Conservation (phyloP, 192 early-diverging fungal genomes). For the Pilobolus umbonatus region DNA sequence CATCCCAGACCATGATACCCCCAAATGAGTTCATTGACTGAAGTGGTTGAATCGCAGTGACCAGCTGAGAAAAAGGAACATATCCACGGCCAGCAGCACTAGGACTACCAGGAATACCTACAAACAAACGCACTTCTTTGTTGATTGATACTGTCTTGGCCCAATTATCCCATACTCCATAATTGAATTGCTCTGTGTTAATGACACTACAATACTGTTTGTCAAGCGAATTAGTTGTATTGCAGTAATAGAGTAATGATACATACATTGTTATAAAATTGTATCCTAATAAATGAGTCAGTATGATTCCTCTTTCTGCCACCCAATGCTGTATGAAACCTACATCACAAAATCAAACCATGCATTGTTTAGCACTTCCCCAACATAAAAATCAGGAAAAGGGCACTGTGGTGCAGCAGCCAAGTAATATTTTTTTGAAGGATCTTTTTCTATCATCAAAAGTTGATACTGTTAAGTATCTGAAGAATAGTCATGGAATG, state of each 20-base stretch:
- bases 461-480: no score
- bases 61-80: conserved; percentile 37
- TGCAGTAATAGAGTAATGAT: no score
- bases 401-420: conserved; percentile 69
- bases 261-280: conserved; percentile 70
- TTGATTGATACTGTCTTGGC: conserved; percentile 54
- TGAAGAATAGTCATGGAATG: conserved; percentile 38
- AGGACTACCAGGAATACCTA: conserved; percentile 59
- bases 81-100: conserved; percentile 58
- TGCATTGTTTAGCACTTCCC: conserved; percentile 49
- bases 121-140: conserved; percentile 56
- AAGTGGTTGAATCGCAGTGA: conserved; percentile 42
- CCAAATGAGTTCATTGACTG: conserved; percentile 29
- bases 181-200: conserved; percentile 56
- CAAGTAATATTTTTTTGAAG: conserved; percentile 49
- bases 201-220: conserved; percentile 51
- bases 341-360: conserved; percentile 59
- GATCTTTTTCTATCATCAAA: conserved; percentile 42
- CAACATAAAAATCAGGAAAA: conserved; percentile 64
- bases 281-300: conserved; percentile 44
- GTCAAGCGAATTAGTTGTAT: not conserved
- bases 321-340: no score
- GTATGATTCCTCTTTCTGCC: no score
- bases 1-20: conserved; percentile 32
- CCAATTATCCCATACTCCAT: conserved; percentile 64